Base-by-base conservation (phyloP, 75 land plant species). In the Selaginella moellendorffii region DNA sequence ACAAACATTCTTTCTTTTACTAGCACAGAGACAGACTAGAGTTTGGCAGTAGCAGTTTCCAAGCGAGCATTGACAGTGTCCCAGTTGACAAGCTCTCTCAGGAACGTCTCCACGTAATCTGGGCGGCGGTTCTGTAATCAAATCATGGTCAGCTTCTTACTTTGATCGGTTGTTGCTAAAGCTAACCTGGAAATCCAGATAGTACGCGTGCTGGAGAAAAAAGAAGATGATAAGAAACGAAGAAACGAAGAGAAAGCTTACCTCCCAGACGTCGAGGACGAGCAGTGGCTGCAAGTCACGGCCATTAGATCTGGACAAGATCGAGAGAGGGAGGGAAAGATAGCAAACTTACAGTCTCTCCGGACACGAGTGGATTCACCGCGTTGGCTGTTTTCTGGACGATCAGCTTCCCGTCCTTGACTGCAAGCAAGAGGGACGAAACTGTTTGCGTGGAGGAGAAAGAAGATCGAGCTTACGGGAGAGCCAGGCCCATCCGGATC, bases 401-500 rank as follows among this genome's bases (percentile, higher is more conserved):
- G 20, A 72, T 74, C 66, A 90, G 97, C 76, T 82, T 90, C 1
- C 70, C 85, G 63, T 84, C 95, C 53, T 84, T 67, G 9, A 80
- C 86, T 65, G 85, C 68, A 61, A 80, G n/a, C 14, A 5, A 5
- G 14, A 14, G 5, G 14, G 5, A 5, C 14, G 14, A 36, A 36
- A 36, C 10, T 5, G 14, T 5, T 5, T 14, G 14, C 5, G 5
- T 36, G 46, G 5, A 14, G 14, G 46, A 36, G 46, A 36, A 14
- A 36, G 46, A 36, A 14, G 14, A 2, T 9, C 21, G 10, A n/a
- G 62, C 87, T 76, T 62, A 84, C 92, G 78, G 0, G 63, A 78
- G 56, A 90, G 96, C 96, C 96, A 90, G 31, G 77, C 96, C 96
- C 96, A 90, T 53, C 96, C 96, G 69, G 96, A 90, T 61, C 96